Evolutionary conservation across 1,139 yeast genomes (phyloP).

Genomic region (Taphrina deformans): DNA sequence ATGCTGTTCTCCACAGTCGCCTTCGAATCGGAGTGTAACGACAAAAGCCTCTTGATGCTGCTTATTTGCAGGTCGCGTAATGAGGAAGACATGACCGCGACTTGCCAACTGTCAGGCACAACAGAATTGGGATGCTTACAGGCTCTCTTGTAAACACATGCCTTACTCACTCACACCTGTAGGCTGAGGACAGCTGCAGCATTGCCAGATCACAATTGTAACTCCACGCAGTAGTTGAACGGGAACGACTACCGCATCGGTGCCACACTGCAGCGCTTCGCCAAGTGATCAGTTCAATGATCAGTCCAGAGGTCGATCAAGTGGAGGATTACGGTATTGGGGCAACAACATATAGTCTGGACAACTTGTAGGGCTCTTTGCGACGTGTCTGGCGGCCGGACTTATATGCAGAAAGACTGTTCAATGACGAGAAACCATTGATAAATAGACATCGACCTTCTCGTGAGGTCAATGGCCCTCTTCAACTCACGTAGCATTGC

Average conservation of each 20-base stretch:
- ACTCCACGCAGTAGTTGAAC: background rate
- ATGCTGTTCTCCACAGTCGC: slow-evolving; percentile 42
- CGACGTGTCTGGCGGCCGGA: too few species aligned
- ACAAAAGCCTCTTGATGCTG: slow-evolving; percentile 22
- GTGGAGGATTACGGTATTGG: too few species aligned
- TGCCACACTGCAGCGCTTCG: background rate
- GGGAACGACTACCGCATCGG: background rate
- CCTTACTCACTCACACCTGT: too few species aligned
- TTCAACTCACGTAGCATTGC: background rate
- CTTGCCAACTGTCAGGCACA: too few species aligned
- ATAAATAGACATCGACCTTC: background rate
- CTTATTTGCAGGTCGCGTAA: slow-evolving; percentile 27
- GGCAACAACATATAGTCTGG: too few species aligned
- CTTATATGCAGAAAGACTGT: background rate
- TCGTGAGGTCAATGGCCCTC: background rate
- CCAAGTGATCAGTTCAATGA: background rate
- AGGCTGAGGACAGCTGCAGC: too few species aligned
- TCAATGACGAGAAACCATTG: background rate
- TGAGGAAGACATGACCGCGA: slow-evolving; percentile 14
- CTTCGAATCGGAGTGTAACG: slow-evolving; percentile 2
- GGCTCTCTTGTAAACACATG: too few species aligned
- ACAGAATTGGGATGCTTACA: too few species aligned
- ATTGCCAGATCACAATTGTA: background rate
- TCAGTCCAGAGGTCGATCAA: too few species aligned
- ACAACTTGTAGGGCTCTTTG: too few species aligned